Evolutionary conservation across 768 basidiomycete genomes (phyloP).

Genomic region (Omphalotus guepiniiformis): DNA sequence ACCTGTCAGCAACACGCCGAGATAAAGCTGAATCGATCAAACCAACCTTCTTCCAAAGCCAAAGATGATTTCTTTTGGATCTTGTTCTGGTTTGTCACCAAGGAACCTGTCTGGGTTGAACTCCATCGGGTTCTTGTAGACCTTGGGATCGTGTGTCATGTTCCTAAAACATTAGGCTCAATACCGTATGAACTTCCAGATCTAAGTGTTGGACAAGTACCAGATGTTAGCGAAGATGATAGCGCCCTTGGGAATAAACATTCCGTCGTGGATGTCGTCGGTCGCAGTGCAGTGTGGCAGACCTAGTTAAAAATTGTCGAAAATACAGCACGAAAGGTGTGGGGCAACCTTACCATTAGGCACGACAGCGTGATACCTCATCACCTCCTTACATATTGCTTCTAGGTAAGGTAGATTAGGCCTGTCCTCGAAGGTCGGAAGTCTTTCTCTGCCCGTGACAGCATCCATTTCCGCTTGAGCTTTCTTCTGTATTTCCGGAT

Average conservation of each 20-base stretch:
- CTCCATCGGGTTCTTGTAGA: slow-evolving; percentile 12
- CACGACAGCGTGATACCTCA: slow-evolving; percentile 14
- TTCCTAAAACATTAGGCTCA: slow-evolving; percentile 10
- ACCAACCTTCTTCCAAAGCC: slow-evolving; percentile 14
- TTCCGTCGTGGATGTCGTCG: slow-evolving; percentile 33
- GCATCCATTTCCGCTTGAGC: slow-evolving; percentile 18
- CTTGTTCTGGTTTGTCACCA: slow-evolving; percentile 7
- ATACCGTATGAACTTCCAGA: slow-evolving; percentile 2
- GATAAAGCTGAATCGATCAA: background rate
- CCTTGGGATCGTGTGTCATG: slow-evolving; percentile 14
- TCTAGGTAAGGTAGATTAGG: slow-evolving; percentile 14
- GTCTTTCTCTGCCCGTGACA: slow-evolving; percentile 16
- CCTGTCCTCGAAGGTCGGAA: slow-evolving; percentile 16
- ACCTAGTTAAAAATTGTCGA: background rate
- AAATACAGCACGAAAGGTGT: background rate
- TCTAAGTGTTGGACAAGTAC: slow-evolving; percentile 6
- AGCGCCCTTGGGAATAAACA: slow-evolving; percentile 33
- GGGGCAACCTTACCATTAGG: slow-evolving; percentile 9
- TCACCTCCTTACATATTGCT: slow-evolving; percentile 14
- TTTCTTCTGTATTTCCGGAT: slow-evolving; percentile 15
- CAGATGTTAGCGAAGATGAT: slow-evolving; percentile 18
- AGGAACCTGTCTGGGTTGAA: slow-evolving; percentile 17
- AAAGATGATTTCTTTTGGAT: slow-evolving; percentile 12
- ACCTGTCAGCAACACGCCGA: background rate
- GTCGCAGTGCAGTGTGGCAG: slow-evolving; percentile 14